phyloP scores from a whole-genome alignment of 495 filamentous ascomycete species.

The Aspergillus kassunensis region DNA sequence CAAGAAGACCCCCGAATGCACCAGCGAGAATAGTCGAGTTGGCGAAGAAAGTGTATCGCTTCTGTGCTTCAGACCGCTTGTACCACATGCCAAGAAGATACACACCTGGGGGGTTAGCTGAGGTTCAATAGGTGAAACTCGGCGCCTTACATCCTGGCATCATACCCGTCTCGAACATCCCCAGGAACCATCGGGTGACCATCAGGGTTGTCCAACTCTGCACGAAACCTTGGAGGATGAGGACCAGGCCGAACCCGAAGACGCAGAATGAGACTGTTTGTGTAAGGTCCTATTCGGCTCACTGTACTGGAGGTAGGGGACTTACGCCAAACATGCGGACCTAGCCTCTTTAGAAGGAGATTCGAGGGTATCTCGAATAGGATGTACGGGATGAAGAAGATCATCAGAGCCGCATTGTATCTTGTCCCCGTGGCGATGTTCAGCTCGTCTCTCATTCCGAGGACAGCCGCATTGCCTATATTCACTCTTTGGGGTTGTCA shows the following conservation, averaged over 20 bases:
- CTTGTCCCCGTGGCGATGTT: slow-evolving; percentile 40
- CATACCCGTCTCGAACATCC: slow-evolving; percentile 71
- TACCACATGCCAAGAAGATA: slow-evolving; percentile 88
- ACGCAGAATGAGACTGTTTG: slow-evolving; percentile 59
- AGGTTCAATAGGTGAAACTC: neutral
- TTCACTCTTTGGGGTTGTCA: slow-evolving; percentile 46
- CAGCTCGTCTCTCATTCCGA: slow-evolving; percentile 56
- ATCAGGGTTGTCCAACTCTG: slow-evolving; percentile 68
- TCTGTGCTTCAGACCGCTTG: slow-evolving; percentile 76
- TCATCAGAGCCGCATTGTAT: slow-evolving; percentile 55
- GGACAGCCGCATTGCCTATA: slow-evolving; percentile 54
- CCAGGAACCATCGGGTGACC: slow-evolving; percentile 74
- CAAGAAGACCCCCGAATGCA: slow-evolving; percentile 83
- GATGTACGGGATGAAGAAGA: slow-evolving; percentile 63
- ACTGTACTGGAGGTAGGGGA: slow-evolving; percentile 5
- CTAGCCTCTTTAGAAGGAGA: slow-evolving; percentile 59
- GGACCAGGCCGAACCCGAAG: slow-evolving; percentile 71
- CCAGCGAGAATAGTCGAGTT: slow-evolving; percentile 73
- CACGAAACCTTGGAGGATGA: slow-evolving; percentile 69
- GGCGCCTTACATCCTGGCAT: slow-evolving; percentile 57
- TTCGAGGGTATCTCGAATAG: slow-evolving; percentile 62
- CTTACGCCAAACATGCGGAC: slow-evolving; percentile 53
- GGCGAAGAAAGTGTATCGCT: slow-evolving; percentile 86
- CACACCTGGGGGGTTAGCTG: slow-evolving; percentile 1
- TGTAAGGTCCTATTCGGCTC: neutral